Evolutionary conservation across 805 yeast genomes (phyloP).

Genomic region (Jamesozyma lodderae): DNA sequence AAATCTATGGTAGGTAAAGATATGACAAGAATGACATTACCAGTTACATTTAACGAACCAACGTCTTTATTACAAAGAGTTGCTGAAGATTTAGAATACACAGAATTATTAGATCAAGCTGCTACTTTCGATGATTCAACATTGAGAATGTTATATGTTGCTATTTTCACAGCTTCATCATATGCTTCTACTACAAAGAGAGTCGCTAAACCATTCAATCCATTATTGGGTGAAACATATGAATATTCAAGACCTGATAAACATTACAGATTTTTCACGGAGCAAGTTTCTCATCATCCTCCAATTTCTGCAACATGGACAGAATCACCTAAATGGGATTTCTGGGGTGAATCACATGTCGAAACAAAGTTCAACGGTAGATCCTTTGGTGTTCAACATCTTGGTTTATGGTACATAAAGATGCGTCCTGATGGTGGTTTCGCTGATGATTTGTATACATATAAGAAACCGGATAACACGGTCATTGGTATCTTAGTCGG

Average conservation of each 20-base stretch:
- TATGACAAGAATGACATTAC: slow-evolving; percentile 91
- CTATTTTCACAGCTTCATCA: slow-evolving; percentile 89
- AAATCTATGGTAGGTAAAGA: slow-evolving; percentile 94
- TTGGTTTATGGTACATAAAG: slow-evolving; percentile 81
- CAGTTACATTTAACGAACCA: slow-evolving; percentile 95
- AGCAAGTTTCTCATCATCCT: slow-evolving; percentile 96
- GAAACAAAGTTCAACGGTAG: slow-evolving; percentile 85
- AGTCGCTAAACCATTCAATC: slow-evolving; percentile 95
- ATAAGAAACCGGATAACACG: slow-evolving; percentile 87
- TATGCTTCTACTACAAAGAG: slow-evolving; percentile 87
- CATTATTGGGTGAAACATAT: slow-evolving; percentile 86
- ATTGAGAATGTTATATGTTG: slow-evolving; percentile 75
- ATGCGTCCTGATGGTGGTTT: slow-evolving; percentile 61
- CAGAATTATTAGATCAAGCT: slow-evolving; percentile 67
- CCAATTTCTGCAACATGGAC: slow-evolving; percentile 87
- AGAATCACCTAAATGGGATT: slow-evolving; percentile 85
- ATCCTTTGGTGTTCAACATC: slow-evolving; percentile 85
- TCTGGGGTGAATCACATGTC: slow-evolving; percentile 87
- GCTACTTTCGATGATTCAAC: slow-evolving; percentile 67
- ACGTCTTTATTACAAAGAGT: slow-evolving; percentile 86
- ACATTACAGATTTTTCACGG: slow-evolving; percentile 74
- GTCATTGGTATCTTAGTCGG: slow-evolving; percentile 93
- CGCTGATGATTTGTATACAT: slow-evolving; percentile 66
- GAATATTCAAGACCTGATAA: slow-evolving; percentile 87
- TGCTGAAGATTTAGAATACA: slow-evolving; percentile 90